These are phyloP conservation scores for Phytophthora niederhauseri DNA, from an alignment of 352 stramenopile species.

Conservation along the genomic window DNA sequence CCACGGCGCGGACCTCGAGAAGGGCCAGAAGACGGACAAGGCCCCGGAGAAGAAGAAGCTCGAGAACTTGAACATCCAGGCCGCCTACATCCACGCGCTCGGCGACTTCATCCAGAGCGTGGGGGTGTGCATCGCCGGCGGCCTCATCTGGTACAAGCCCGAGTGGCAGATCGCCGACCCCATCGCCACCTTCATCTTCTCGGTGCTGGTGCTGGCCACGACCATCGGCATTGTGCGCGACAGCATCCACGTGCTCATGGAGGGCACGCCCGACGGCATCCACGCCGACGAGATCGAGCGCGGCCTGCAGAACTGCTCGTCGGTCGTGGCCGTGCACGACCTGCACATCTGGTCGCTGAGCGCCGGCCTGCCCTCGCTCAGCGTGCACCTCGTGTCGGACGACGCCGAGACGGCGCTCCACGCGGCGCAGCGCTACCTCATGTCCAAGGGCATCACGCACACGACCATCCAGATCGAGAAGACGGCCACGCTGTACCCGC, in stretches of 20 bases:
- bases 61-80: conserved; percentile 96
- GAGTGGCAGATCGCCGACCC: conserved; percentile 97
- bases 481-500: conserved; percentile 68
- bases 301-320: conserved; percentile 74
- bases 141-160: conserved; percentile 97
- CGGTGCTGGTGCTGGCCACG: conserved; percentile 93
- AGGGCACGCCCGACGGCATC: conserved; percentile 94
- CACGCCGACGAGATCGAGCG: conserved; percentile 86
- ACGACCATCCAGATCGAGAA: conserved; percentile 91
- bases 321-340: conserved; percentile 95
- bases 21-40: conserved; percentile 26
- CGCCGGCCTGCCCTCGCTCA: conserved; percentile 89
- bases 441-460: conserved; percentile 84
- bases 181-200: conserved; percentile 98
- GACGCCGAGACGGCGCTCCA: conserved; percentile 70
- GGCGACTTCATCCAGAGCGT: conserved; percentile 98
- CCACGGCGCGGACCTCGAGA: conserved; percentile 42
- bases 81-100: conserved; percentile 97
- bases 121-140: conserved; percentile 95
- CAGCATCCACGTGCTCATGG: conserved; percentile 95
- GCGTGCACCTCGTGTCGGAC: conserved; percentile 91
- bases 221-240: conserved; percentile 92
- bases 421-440: conserved; percentile 73
- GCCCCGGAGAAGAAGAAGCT: conserved; percentile 47
- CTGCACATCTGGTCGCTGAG: conserved; percentile 99